phyloP scores from a whole-genome alignment of 768 basidiomycete species.

The Phylloporus arenicola region DNA sequence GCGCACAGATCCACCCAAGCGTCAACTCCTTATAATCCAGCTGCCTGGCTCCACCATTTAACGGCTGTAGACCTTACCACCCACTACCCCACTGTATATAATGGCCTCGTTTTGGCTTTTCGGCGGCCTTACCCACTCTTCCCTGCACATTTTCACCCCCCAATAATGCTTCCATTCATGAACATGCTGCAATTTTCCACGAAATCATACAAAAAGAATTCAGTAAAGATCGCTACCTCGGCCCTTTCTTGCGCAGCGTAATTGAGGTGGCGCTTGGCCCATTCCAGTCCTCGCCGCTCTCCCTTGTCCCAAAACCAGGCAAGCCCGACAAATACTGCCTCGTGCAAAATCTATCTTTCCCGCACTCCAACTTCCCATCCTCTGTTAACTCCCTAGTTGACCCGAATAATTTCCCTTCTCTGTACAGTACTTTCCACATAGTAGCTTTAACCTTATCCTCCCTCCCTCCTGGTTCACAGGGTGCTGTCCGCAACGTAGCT shows the following conservation, averaged over 20 bases:
- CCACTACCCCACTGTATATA: not conserved
- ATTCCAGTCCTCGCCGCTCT: not conserved
- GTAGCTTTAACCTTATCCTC: no score
- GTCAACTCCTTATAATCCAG: not conserved
- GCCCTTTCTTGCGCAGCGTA: not conserved
- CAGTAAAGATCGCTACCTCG: not conserved
- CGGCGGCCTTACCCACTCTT: not conserved
- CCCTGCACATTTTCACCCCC: not conserved
- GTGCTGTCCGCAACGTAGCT: not conserved
- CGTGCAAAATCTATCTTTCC: not conserved
- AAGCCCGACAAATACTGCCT: not conserved
- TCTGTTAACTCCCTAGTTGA: not conserved
- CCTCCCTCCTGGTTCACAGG: no score
- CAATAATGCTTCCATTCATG: not conserved
- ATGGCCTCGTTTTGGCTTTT: not conserved
- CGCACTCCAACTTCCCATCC: not conserved
- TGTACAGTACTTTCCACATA: no score
- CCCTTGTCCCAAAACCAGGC: not conserved
- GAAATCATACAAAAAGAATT: no score
- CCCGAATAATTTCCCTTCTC: not conserved
- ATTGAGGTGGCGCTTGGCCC: not conserved
- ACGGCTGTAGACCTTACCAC: rapidly evolving
- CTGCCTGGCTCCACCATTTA: not conserved
- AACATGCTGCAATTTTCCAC: not conserved
- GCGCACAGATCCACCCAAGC: not conserved